These are phyloP conservation scores for Colletotrichum cordylinicola DNA, from an alignment of 2,329 filamentous ascomycete genomes.

Conservation along the genomic window DNA sequence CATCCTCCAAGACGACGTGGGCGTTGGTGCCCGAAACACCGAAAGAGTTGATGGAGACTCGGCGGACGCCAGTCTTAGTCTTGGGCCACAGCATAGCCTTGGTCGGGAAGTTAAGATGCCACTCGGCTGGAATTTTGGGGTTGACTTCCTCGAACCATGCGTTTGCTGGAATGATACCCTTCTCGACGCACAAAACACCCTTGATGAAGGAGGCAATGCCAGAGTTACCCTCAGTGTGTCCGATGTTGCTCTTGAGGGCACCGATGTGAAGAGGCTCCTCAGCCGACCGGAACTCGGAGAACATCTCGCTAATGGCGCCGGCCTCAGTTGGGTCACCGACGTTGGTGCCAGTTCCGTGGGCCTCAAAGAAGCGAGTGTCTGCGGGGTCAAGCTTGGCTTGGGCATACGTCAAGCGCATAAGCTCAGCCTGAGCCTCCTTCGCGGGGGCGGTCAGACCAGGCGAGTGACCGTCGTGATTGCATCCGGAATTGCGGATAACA, in stretches of 20 bases:
- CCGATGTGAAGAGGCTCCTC: neutral
- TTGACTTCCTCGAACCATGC: conserved; percentile 32
- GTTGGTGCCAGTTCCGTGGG: conserved; percentile 19
- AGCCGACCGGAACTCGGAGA: neutral
- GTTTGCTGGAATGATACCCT: neutral
- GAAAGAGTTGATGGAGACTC: conserved; percentile 52
- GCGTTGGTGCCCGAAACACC: neutral
- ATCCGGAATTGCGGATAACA: conserved; percentile 19
- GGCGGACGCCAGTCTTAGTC: conserved; percentile 44
- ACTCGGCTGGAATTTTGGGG: conserved; percentile 29
- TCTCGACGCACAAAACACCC: neutral
- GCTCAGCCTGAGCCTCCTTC: conserved; percentile 29
- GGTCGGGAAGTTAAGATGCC: conserved; percentile 35
- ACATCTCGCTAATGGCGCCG: neutral
- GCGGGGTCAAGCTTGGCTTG: conserved; percentile 26
- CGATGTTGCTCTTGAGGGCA: neutral
- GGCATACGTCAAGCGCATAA: conserved; percentile 43
- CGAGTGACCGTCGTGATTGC: conserved; percentile 48
- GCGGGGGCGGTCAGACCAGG: conserved; percentile 39
- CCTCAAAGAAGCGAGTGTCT: conserved; percentile 43
- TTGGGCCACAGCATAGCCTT: neutral
- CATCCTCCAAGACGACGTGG: neutral
- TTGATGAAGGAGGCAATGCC: neutral
- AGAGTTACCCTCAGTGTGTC: neutral
- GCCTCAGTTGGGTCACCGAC: neutral